Base-by-base conservation (phyloP, 805 yeast species). In the Saccharomyces jurei region DNA sequence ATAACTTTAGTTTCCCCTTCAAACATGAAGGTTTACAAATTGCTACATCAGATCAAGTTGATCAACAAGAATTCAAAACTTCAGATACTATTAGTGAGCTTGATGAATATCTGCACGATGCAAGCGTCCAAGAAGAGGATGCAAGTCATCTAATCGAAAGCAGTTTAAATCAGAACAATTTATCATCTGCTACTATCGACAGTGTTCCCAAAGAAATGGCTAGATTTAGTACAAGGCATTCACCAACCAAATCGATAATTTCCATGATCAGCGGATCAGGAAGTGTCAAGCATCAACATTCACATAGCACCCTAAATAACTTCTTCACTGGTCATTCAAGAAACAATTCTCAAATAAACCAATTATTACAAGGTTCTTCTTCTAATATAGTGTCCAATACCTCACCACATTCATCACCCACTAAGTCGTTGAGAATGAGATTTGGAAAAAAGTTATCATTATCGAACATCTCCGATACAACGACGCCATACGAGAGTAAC, bases 221-320 rank as follows among this genome's bases (percentile, higher is more conserved):
- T 2, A 56, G 61, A 49, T 50, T 58, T 4, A 58, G 52, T 17
- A 56, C 62, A 17, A 57, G 60, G 36, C 71, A 69, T 54, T 69
- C 72, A 1, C 72, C 72, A 29, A 67, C 71, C 1, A 69, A 69
- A 59, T 69, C 72, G 10, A 55, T 69, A 27, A 59, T 59, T 9
- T 69, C 72, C 0, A 60, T 66, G 14, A 56, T 64, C 13, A 64
- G 69, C 30, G 60, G 66, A 10, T 51, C 52, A 9, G 62, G 57
- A 26, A 56, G 59, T 8, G 55, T 57, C 14, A 54, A 57, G 14
- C 54, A 57, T n/a, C 63, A 60, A 46, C 52, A 55, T 50, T 60
- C 65, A 25, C 58, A 55, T 31, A 59, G 56, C 28, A 22, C 53
- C 9, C 9, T 46, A 11, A 49, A 51, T 21, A 49, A 50, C 13